These are phyloP conservation scores for Neophaeococcomyces aloes DNA, from an alignment of 2,329 filamentous ascomycete genomes.

Conservation along the genomic window DNA sequence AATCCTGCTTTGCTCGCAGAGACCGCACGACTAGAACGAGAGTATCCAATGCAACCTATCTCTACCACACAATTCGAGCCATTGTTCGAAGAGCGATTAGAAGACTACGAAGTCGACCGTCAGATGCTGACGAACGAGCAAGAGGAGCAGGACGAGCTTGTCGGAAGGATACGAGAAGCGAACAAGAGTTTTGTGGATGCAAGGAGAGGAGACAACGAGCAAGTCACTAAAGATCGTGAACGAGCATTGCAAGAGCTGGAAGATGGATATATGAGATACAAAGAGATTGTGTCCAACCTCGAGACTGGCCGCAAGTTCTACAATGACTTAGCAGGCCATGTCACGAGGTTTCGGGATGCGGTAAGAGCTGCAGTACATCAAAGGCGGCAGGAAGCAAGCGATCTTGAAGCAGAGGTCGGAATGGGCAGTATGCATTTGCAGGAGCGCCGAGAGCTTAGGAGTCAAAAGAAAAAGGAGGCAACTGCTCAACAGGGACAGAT, in stretches of 20 bases:
- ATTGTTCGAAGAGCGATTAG: conserved; percentile 74
- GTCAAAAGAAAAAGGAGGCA: conserved; percentile 25
- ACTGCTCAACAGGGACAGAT: conserved; percentile 18
- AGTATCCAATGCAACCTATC: conserved; percentile 73
- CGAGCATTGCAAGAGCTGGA: conserved; percentile 78
- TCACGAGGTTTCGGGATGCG: conserved; percentile 73
- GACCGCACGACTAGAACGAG: conserved; percentile 72
- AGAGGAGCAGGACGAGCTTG: conserved; percentile 63
- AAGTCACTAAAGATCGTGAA: conserved; percentile 59
- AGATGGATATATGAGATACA: conserved; percentile 89
- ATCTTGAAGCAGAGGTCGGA: conserved; percentile 62
- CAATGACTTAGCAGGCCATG: conserved; percentile 84
- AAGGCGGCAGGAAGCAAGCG: conserved; percentile 67
- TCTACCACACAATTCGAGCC: conserved; percentile 84
- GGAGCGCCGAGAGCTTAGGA: conserved; percentile 32
- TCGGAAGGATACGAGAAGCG: conserved; percentile 59
- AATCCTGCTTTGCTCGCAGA: conserved; percentile 70
- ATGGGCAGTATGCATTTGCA: conserved; percentile 48
- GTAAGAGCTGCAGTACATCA: conserved; percentile 68
- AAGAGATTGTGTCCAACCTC: conserved; percentile 84
- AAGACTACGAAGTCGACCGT: conserved; percentile 69
- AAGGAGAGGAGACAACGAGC: conserved; percentile 53
- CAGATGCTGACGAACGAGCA: conserved; percentile 60
- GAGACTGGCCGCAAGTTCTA: conserved; percentile 93
- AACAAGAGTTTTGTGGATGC: conserved; percentile 70